Percentiles rank a stretch among this genome's conserved stretches.
phyloP scores from a whole-genome alignment of 805 yeast genomes.

The Sporopachydermia quercuum region DNA sequence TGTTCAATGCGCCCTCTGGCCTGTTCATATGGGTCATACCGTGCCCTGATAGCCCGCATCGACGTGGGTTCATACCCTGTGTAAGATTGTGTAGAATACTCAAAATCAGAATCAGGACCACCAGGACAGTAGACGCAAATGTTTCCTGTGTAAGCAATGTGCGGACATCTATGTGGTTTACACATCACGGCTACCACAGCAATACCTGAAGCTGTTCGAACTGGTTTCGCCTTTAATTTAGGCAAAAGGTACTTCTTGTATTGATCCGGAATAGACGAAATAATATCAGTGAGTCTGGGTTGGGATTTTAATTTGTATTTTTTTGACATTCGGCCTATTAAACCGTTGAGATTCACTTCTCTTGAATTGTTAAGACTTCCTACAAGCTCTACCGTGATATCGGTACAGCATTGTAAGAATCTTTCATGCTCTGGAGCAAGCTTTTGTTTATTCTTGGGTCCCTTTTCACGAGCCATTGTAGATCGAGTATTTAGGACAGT shows the following conservation, averaged over 20 bases:
- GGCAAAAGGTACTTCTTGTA: constrained; percentile 84
- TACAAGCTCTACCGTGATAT: constrained; percentile 75
- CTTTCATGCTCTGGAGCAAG: constrained; percentile 86
- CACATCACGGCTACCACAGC: constrained; percentile 99
- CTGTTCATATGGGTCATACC: constrained; percentile 97
- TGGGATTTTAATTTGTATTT: constrained; percentile 84
- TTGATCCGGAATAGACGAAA: constrained; percentile 90
- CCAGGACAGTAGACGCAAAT: constrained; percentile 99
- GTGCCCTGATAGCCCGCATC: constrained; percentile 97
- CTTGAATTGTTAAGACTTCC: constrained; percentile 56
- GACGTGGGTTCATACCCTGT: constrained; percentile 98
- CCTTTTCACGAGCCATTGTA: no score
- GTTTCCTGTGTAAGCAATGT: constrained; percentile 96
- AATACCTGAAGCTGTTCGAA: constrained; percentile 94
- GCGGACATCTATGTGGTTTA: constrained; percentile 98
- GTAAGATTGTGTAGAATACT: constrained; percentile 93
- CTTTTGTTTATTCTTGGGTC: no score
- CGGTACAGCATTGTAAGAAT: constrained; percentile 84
- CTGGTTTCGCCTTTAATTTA: constrained; percentile 95
- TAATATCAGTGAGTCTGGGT: constrained; percentile 90
- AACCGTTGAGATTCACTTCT: constrained; percentile 81
- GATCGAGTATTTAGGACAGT: no score
- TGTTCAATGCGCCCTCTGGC: constrained; percentile 97
- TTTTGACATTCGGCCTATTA: constrained; percentile 73
- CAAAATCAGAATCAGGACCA: constrained; percentile 97